Percentiles rank a stretch among this genome's conserved stretches.
Conservation (phyloP, 495 filamentous ascomycete genomes). For the Hypoxylon perforatum region DNA sequence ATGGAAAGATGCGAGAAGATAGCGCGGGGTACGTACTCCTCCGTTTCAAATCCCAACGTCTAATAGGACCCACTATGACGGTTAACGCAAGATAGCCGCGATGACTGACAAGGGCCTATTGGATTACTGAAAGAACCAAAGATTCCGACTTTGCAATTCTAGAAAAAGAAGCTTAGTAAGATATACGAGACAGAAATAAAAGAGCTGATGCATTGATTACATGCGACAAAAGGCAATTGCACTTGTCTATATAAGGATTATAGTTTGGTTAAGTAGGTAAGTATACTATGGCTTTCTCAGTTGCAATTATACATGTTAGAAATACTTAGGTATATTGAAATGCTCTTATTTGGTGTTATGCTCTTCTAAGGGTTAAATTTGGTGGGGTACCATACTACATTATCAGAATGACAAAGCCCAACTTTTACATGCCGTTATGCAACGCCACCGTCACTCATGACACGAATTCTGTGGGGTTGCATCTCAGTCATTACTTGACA, state of each 20-base stretch:
- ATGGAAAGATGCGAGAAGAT: conserved; percentile 22
- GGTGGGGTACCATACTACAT: neutral
- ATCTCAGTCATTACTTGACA: neutral
- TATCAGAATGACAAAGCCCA: neutral
- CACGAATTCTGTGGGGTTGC: conserved; percentile 2
- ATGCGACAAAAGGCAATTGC: too few relatives aligned
- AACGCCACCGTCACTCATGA: conserved; percentile 1
- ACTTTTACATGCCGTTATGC: neutral
- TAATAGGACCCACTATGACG: conserved; percentile 27
- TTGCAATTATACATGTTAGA: too few relatives aligned
- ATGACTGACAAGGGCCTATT: conserved; percentile 28
- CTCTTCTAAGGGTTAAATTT: too few relatives aligned
- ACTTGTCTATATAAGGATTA: conserved; percentile 3
- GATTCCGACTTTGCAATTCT: too few relatives aligned
- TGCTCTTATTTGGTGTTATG: too few relatives aligned
- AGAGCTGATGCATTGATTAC: neutral
- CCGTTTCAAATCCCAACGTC: conserved; percentile 27
- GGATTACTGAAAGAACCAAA: too few relatives aligned
- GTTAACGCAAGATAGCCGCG: conserved; percentile 45
- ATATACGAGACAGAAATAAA: conserved; percentile 22
- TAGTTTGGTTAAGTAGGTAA: too few relatives aligned
- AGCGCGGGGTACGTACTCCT: conserved; percentile 41
- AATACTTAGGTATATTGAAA: too few relatives aligned
- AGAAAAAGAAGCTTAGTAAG: conserved; percentile 39
- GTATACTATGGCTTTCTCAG: too few relatives aligned